These are phyloP conservation scores for Naegleria lovaniensis DNA, from an alignment of 208 protist species.

Conservation along the genomic window DNA sequence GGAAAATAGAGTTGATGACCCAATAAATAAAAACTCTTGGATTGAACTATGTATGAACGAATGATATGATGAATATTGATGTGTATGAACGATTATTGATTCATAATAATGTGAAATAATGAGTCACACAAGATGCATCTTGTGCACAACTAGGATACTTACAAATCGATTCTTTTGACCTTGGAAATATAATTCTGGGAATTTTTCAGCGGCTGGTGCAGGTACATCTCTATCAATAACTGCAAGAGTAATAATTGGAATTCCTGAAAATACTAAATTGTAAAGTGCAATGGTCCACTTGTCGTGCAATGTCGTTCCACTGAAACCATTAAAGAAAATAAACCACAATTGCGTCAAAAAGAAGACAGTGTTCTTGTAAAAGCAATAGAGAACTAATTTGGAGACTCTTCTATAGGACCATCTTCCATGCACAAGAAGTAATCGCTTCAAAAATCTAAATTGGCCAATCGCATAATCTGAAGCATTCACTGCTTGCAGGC, in stretches of 20 bases:
- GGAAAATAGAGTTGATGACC: conserved; percentile 33
- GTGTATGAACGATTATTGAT: neutral
- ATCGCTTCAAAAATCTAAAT: conserved; percentile 49
- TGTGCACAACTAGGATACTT: neutral
- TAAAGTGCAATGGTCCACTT: conserved; percentile 34
- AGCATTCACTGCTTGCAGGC: conserved; percentile 59
- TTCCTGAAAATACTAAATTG: conserved; percentile 68
- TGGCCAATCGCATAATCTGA: conserved; percentile 62
- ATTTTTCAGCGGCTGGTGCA: neutral
- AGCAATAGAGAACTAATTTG: conserved; percentile 57
- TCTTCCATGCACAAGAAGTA: conserved; percentile 48
- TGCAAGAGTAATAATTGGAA: conserved; percentile 61
- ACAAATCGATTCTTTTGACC: neutral
- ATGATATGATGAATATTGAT: too few species aligned
- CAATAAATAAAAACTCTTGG: conserved; percentile 30
- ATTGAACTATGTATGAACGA: conserved; percentile 24
- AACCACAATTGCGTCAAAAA: conserved; percentile 58
- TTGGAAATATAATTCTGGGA: conserved; percentile 40
- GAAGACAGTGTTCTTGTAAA: conserved; percentile 63
- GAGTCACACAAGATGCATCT: neutral
- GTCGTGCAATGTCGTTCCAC: conserved; percentile 33
- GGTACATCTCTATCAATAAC: conserved; percentile 69
- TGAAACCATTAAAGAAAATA: conserved; percentile 47
- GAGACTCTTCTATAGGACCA: conserved; percentile 52
- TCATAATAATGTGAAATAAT: neutral